Base-by-base conservation (phyloP, 495 filamentous ascomycete species). In the Penicillium simplicissimum region DNA sequence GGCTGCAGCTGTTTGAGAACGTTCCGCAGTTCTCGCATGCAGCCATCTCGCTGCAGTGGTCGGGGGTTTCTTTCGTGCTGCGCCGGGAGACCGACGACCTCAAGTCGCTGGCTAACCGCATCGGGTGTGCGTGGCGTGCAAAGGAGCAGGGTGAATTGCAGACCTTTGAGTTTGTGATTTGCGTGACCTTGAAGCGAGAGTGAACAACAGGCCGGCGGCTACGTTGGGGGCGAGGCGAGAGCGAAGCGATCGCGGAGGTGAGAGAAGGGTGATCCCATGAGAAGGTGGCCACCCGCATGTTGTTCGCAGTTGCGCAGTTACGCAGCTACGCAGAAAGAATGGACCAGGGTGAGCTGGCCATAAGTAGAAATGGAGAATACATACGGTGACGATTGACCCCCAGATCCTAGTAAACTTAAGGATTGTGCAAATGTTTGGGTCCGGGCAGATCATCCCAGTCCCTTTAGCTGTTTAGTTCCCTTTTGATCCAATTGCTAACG, bases 41-140 rank as follows among this genome's bases (percentile, higher is more conserved):
- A 4, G 54, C 61, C 6, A 54, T 63, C 13, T 14, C 25, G 34
- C 47, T 63, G 1, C 19, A 25, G 3, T 67, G 64, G 64, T 55
- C 57, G 1, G 48, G 36, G 1, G 25, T 58, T 0, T 49, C 19
- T 8, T 67, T 67, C 35, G 37, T 58, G 17, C 52, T 67, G 31
- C 64, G 64, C 48, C 45, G 54, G 3, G 48, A 37, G 21, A 45
- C 25, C 1, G 42, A 40, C n/a, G 64, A 67, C 36, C 42, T 60
- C 11, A 57, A 55, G 21, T 58, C 58, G 21, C 49, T 67, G 38
- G 28, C 17, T 4, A 21, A 63, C 36, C 61, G 51, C 19, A 53
- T 67, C 31, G 19, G 54, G 1, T 60, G 49, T 47, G 64, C 60
- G 11, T 67, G 64, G 64, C 35, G 43, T 7, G 61, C 61, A 4